phyloP scores from a whole-genome alignment of 306 rosid genomes.

The Nissolia schottii region DNA sequence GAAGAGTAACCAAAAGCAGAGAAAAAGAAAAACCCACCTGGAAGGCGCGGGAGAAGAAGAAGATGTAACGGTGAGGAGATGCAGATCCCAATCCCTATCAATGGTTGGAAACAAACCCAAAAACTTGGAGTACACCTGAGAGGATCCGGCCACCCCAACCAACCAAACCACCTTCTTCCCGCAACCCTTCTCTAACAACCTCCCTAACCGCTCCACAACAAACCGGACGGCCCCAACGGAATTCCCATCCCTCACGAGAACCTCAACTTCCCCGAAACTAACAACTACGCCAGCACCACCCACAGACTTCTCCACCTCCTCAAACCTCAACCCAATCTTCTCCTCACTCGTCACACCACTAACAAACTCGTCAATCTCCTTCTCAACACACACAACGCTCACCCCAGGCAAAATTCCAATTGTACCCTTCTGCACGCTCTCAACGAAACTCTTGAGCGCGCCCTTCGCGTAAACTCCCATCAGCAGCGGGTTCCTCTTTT shows the following conservation, averaged over 20 bases:
- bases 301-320: conserved; percentile 59
- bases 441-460: conserved; percentile 53
- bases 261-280: conserved; percentile 58
- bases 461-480: conserved; percentile 56
- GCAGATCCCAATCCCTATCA: conserved; percentile 79
- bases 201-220: conserved; percentile 53
- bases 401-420: conserved; percentile 40
- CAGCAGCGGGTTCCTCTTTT: conserved; percentile 58
- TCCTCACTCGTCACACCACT: conserved; percentile 39
- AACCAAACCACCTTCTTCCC: conserved; percentile 58
- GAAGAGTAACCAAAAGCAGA: neutral
- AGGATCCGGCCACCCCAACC: conserved; percentile 55
- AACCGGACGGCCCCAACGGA: conserved; percentile 44
- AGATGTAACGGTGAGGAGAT: conserved; percentile 65
- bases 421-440: conserved; percentile 30
- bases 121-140: conserved; percentile 52
- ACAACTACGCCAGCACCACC: conserved; percentile 55
- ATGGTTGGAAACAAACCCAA: conserved; percentile 43
- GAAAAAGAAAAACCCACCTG: conserved; percentile 45
- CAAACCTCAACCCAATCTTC: conserved; percentile 46
- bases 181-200: conserved; percentile 46
- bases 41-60: conserved; percentile 45
- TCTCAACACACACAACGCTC: conserved; percentile 35
- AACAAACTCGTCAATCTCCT: conserved; percentile 53
- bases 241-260: conserved; percentile 29